phyloP scores from a whole-genome alignment of 2,329 filamentous ascomycete genomes.

The Verticillium tricorpus region DNA sequence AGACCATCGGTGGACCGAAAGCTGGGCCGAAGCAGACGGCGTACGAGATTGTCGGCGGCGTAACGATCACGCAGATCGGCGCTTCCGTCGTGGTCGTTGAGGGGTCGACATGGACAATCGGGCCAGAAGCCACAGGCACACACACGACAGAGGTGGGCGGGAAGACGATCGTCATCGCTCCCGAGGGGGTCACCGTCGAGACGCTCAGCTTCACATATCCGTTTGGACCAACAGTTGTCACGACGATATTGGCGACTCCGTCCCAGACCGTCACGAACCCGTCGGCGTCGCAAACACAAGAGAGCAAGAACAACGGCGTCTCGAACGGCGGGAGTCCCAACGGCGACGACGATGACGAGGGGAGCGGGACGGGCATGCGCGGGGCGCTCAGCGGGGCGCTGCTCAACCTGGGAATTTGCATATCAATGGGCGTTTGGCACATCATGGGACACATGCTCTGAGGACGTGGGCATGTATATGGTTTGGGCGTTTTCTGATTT shows the following conservation, averaged over 20 bases:
- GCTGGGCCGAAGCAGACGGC: conserved; percentile 31
- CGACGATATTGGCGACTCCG: conserved; percentile 31
- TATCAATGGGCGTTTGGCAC: conserved; percentile 34
- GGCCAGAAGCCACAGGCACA: conserved; percentile 30
- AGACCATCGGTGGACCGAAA: conserved; percentile 36
- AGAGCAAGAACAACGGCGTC: background rate
- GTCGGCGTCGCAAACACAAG: background rate
- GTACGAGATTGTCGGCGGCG: conserved; percentile 46
- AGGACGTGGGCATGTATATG: background rate
- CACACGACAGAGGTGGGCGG: conserved; percentile 43
- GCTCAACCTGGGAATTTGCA: conserved; percentile 23
- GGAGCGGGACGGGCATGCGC: conserved; percentile 7
- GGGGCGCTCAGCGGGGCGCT: conserved; percentile 8
- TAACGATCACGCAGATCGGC: conserved; percentile 46
- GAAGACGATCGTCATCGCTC: conserved; percentile 47
- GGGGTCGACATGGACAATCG: conserved; percentile 47
- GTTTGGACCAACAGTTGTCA: conserved; percentile 37
- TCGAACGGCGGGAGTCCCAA: background rate
- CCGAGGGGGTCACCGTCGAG: conserved; percentile 42
- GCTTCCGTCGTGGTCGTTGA: conserved; percentile 44
- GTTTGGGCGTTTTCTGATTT: background rate
- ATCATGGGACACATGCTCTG: background rate
- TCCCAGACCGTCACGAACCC: conserved; percentile 13
- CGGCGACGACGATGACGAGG: conserved; percentile 16
- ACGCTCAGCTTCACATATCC: conserved; percentile 41